Percentiles rank a stretch among this genome's conserved stretches.
phyloP scores from a whole-genome alignment of 2,329 filamentous ascomycete genomes.

The Paecilomyces sp. region DNA sequence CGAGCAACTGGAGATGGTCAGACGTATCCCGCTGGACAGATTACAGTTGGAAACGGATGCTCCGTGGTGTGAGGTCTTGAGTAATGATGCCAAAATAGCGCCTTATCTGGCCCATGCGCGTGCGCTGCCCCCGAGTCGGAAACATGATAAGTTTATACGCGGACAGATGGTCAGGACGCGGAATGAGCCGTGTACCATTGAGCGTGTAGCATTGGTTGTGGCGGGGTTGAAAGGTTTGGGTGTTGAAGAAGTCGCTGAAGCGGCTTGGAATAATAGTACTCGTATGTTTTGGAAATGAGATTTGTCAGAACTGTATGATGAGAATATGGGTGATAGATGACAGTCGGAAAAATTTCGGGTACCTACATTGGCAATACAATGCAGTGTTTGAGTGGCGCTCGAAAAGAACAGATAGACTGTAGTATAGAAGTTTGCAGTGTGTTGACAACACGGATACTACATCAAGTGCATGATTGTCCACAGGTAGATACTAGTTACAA shows the following conservation, averaged over 20 bases:
- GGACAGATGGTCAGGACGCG: constrained; percentile 41
- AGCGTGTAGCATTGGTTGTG: constrained; percentile 41
- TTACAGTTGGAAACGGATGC: constrained; percentile 45
- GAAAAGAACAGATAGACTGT: not conserved
- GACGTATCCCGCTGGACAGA: constrained; percentile 30
- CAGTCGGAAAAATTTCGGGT: not conserved
- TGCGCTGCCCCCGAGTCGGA: constrained; percentile 36
- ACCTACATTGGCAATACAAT: not conserved
- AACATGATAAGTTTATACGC: constrained; percentile 43
- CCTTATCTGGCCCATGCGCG: constrained; percentile 34
- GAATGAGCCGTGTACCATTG: constrained; percentile 46
- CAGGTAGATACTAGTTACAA: too few relatives aligned
- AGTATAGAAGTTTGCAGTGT: too few relatives aligned
- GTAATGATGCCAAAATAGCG: constrained; percentile 30
- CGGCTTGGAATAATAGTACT: constrained; percentile 31
- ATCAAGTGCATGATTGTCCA: too few relatives aligned
- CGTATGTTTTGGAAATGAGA: constrained; percentile 22
- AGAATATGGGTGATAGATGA: not conserved
- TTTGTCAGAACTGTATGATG: not conserved
- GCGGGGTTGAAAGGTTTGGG: constrained; percentile 41
- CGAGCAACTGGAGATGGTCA: constrained; percentile 37
- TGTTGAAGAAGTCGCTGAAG: constrained; percentile 37
- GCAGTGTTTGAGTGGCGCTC: too few relatives aligned
- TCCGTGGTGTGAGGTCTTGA: constrained; percentile 41
- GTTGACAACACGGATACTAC: too few relatives aligned